phyloP scores from a whole-genome alignment of 177 flowering plant species.

The Vitis hybrid region DNA sequence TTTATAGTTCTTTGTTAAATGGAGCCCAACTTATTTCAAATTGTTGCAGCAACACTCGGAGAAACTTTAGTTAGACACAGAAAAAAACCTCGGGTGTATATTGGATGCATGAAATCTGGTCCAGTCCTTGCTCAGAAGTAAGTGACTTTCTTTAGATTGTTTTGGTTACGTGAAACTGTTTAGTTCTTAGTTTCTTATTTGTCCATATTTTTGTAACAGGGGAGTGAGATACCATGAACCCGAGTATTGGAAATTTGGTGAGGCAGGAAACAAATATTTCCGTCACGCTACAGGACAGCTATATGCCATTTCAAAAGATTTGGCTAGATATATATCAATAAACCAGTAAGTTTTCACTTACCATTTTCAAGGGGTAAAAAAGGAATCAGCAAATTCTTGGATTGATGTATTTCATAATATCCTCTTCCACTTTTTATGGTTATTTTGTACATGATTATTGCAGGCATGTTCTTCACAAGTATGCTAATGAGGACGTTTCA shows the following conservation, averaged over 20 bases:
- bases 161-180: neutral
- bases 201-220: slow-evolving; percentile 23
- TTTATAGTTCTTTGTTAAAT: neutral
- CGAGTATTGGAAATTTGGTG: slow-evolving; percentile 59
- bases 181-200: neutral
- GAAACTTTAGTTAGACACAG: slow-evolving; percentile 48
- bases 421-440: slow-evolving; percentile 1
- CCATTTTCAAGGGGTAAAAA: neutral
- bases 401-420: no score
- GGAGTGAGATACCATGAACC: slow-evolving; percentile 63
- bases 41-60: slow-evolving; percentile 45
- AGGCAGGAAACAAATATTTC: slow-evolving; percentile 50
- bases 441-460: slow-evolving; percentile 9
- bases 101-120: slow-evolving; percentile 57
- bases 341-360: slow-evolving; percentile 36
- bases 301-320: slow-evolving; percentile 53
- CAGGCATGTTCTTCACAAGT: slow-evolving; percentile 53
- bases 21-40: neutral
- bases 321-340: slow-evolving; percentile 50
- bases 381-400: no score
- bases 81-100: slow-evolving; percentile 34
- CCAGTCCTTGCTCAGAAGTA: slow-evolving; percentile 54
- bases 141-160: slow-evolving; percentile 3
- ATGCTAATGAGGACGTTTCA: slow-evolving; percentile 58
- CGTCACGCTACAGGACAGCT: slow-evolving; percentile 57